These are phyloP conservation scores for Ilex paraguariensis DNA, from an alignment of 305 asterid species.

Conservation along the genomic window DNA sequence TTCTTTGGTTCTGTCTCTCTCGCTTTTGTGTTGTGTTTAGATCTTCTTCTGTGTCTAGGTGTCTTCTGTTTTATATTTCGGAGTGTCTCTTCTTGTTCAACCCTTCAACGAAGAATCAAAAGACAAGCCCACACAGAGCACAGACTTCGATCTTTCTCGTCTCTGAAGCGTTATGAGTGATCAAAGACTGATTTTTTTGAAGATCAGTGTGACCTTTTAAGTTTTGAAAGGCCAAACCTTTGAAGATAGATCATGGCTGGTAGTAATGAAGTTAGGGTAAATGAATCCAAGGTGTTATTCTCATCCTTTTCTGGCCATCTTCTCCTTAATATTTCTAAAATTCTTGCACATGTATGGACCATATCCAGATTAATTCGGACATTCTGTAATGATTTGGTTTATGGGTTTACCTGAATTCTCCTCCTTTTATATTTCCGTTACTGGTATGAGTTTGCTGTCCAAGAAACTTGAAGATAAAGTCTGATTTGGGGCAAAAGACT, in stretches of 20 bases:
- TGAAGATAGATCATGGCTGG: constrained; percentile 58
- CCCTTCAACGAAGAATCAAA: constrained; percentile 21
- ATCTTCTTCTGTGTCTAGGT: constrained; percentile 22
- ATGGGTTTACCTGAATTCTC: constrained; percentile 1
- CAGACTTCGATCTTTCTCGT: constrained; percentile 4
- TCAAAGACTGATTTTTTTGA: constrained; percentile 13
- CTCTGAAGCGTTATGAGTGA: constrained; percentile 22
- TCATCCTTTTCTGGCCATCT: not conserved
- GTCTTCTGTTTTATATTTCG: constrained; percentile 26
- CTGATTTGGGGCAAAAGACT: constrained; percentile 18
- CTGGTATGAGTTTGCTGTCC: constrained; percentile 13
- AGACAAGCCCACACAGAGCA: not conserved
- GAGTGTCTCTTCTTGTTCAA: constrained; percentile 45
- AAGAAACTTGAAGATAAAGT: constrained; percentile 4
- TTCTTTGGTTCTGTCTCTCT: not conserved
- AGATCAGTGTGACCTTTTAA: constrained; percentile 25
- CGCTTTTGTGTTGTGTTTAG: constrained; percentile 14
- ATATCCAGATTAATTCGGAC: constrained; percentile 5
- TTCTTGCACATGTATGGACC: not conserved
- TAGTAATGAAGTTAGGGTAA: constrained; percentile 67
- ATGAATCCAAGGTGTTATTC: constrained; percentile 63
- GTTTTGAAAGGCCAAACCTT: constrained; percentile 9
- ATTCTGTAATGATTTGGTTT: constrained; percentile 12
- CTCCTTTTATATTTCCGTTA: not conserved
- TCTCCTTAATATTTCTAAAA: not conserved